Percentiles rank a stretch among this genome's conserved stretches.
Conservation (phyloP, 179 eudicot genomes). For the Spergularia azorica region DNA sequence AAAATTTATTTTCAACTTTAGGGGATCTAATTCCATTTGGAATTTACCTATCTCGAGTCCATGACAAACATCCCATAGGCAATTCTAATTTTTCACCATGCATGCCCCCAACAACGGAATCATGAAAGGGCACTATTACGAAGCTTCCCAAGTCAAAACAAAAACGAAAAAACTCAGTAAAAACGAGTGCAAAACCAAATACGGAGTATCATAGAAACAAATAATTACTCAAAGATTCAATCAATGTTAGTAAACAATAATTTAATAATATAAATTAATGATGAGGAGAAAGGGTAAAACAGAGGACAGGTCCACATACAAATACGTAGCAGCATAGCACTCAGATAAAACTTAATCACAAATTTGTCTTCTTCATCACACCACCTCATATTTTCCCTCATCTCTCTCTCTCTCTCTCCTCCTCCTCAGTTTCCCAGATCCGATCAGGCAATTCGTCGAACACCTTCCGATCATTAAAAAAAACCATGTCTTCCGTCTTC, state of each 20-base stretch:
- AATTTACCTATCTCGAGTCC: too few species aligned
- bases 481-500: constrained; percentile 42
- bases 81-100: too few species aligned
- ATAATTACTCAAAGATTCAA: too few species aligned
- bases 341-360: background rate
- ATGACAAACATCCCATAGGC: too few species aligned
- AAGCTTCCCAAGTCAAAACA: background rate
- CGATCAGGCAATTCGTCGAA: background rate
- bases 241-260: too few species aligned
- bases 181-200: too few species aligned
- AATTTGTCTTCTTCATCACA: constrained; percentile 14
- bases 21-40: too few species aligned
- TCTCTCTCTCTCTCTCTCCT: constrained; percentile 3
- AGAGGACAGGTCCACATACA: background rate
- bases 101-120: background rate
- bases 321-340: background rate
- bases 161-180: background rate
- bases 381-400: background rate
- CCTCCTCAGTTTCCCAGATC: constrained; percentile 22
- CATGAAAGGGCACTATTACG: background rate
- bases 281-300: background rate
- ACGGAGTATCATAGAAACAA: too few species aligned
- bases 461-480: constrained; percentile 1
- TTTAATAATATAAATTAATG: too few species aligned
- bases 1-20: too few species aligned